Base-by-base conservation (phyloP, 768 basidiomycete genomes). In the Nidularia pulvinata region DNA sequence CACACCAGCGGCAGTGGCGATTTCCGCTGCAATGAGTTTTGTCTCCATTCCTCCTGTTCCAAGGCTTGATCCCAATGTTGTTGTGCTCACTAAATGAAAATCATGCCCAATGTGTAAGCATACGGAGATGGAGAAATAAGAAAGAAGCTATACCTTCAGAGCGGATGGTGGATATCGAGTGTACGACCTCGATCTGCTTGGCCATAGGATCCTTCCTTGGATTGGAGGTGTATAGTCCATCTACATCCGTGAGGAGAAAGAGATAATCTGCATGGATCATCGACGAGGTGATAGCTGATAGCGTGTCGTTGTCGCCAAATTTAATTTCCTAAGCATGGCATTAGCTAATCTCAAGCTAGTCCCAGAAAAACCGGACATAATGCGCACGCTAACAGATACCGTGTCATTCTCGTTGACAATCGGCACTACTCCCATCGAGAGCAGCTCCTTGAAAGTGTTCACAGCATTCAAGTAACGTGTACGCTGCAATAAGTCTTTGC, bases 371-470 rank as follows among this genome's bases (percentile, higher is more conserved):
- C n/a, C 7, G 5, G 43, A 9, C 11, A 33, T 50, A 19, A 13
- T 6, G 83, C 91, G 67, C 66, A 96, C 94, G 73, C 93, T 94
- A 54, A 99, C 97, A 22, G 95, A 96, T 35, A 99, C 86, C 0
- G 97, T 98, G 67, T 99, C 97, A 61, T 99, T 99, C 70, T 99
- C 97, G 69, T 99, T 99, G 51, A 99, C 95, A 57, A 99, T 98
- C 2, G 97, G 97, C 1, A 99, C 86, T 0, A 98, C 93, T 13
- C 95, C 96, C 88, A 98, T 91, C 3, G 83, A 84, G 30, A 99
- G 72, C 9, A 99, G 77, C 62, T 98, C 94, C 35, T 88, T 88
- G 68, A 99, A 82, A 0, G 97, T 98, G 62, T 97, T 98, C 53
- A 94, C 92, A 0, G 96, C 97, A 66, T 99, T 99, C 53, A 98